Evolutionary conservation across 2,329 filamentous ascomycete genomes (phyloP).

Genomic region (Chrysoporthe cubensis): DNA sequence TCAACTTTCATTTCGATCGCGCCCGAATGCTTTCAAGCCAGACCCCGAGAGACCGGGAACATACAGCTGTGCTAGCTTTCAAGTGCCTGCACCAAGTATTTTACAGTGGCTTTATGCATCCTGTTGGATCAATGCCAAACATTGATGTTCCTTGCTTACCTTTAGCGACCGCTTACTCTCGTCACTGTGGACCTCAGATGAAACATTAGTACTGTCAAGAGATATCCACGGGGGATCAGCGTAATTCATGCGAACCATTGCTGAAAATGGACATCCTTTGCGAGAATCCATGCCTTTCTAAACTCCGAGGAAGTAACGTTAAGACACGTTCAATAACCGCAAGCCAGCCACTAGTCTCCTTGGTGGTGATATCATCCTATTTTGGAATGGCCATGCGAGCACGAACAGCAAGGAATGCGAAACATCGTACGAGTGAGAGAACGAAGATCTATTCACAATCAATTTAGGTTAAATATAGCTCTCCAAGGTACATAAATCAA

Average conservation of each 20-base stretch:
- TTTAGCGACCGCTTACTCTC: background rate
- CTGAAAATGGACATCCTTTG: constrained; percentile 6
- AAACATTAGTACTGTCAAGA: background rate
- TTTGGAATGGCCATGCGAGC: no score
- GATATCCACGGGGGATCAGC: background rate
- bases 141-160: background rate
- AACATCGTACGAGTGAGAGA: no score
- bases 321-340: background rate
- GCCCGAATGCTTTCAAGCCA: no score
- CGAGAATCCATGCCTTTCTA: background rate
- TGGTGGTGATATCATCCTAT: background rate
- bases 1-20: no score
- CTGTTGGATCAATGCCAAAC: no score
- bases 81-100: no score
- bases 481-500: no score
- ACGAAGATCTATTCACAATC: no score
- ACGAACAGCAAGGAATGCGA: no score
- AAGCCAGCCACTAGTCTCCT: background rate
- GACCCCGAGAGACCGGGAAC: no score
- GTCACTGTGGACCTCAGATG: background rate
- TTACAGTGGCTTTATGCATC: background rate
- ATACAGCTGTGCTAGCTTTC: no score
- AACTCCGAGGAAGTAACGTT: background rate
- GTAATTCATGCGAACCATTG: background rate
- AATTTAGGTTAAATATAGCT: no score